These are phyloP conservation scores for Neofusicoccum sp. DNA, from an alignment of 2,329 filamentous ascomycete species.

Conservation along the genomic window DNA sequence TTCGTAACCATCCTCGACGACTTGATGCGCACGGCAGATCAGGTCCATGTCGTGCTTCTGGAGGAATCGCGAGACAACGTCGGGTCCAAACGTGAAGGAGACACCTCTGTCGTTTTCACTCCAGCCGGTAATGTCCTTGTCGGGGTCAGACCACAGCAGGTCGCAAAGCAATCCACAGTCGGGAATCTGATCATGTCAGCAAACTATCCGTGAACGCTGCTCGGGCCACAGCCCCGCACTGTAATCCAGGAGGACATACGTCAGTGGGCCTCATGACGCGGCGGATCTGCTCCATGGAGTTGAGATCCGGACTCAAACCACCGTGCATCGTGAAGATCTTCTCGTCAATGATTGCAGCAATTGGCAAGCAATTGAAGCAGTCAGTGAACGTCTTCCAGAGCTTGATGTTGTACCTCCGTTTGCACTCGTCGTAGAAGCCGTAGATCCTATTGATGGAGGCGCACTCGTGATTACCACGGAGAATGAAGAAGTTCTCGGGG, in stretches of 20 bases:
- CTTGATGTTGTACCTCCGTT: constrained; percentile 98
- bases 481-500: constrained; percentile 98
- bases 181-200: constrained; percentile 71
- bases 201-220: constrained; percentile 24
- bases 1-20: constrained; percentile 98
- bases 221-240: constrained; percentile 23
- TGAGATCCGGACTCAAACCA: constrained; percentile 91
- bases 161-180: constrained; percentile 97
- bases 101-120: constrained; percentile 98
- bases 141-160: constrained; percentile 96
- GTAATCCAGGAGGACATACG: constrained; percentile 60
- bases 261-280: constrained; percentile 98
- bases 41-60: constrained; percentile 99
- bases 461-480: constrained; percentile 98
- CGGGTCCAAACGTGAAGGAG: constrained; percentile 96
- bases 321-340: constrained; percentile 99
- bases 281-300: constrained; percentile 99
- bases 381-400: constrained; percentile 99
- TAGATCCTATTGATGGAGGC: constrained; percentile 99
- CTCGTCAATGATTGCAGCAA: constrained; percentile 98
- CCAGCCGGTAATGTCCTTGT: constrained; percentile 99
- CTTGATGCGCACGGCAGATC: constrained; percentile 97
- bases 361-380: constrained; percentile 98
- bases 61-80: constrained; percentile 94
- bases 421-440: constrained; percentile 99